Base-by-base conservation (phyloP, 202 grass and related monocot species). In the Dendrocalamus latiflorus region DNA sequence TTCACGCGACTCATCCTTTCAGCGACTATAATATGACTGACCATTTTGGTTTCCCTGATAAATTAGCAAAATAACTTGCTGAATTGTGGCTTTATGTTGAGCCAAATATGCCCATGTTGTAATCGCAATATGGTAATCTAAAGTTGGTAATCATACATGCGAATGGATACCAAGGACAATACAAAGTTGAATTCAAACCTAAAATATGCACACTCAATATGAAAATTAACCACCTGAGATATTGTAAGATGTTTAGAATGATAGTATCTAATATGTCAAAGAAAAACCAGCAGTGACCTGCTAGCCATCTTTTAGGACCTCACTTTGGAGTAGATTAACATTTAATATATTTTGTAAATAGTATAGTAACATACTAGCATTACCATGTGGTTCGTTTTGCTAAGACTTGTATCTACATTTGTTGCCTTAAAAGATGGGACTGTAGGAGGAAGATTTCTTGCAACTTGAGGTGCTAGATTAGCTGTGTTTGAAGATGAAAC, bases 371-470 rank as follows among this genome's bases (percentile, higher is more conserved):
- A 14, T 70, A 59, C 14, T 59, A 70, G 43, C 33, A 57, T 86
- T 91, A 91, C 90, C 90, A 89, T 91, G 22, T 60, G 16, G 51
- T 64, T 83, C 38, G 59, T 58, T 65, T 88, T 83, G 69, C 75
- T 75, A 47, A 86, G 53, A 63, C 70, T 83, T 72, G 79, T 74
- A 79, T 82, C 90, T 16, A 76, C 25, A 76, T 79, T 77, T 75
- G 54, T 72, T 48, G 62, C 70, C 28, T 67, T 70, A 53, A 84
- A 86, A 54, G 70, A 81, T 41, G 83, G 90, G 60, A 89, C 71
- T 57, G 75, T 73, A 28, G 77, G 83, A 38, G 66, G 83, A 30
- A 86, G 83, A 79, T 88, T 68, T 67, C 75, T 82, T 81, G 69
- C 50, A 77, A 80, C 65, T 81, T 70, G 86, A 76, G 69, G 54